Conservation (phyloP, 192 early-diverging fungal genomes). For the Thoreauomyces humboldtii region DNA sequence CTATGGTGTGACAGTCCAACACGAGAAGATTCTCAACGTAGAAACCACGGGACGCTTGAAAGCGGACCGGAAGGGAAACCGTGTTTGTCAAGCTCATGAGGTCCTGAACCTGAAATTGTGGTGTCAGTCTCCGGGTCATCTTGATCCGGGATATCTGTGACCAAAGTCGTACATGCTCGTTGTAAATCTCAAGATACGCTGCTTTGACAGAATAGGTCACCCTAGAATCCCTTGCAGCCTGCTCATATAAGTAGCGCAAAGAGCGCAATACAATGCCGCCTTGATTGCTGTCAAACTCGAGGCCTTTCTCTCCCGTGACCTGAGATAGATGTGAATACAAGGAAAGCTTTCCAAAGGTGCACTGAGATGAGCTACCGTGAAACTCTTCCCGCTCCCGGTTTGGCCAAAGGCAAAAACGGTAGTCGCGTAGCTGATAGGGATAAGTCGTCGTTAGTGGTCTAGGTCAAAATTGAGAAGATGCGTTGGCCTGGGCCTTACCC, state of each 20-base stretch:
- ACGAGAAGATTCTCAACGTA: slow-evolving; percentile 55
- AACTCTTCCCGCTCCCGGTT: slow-evolving; percentile 57
- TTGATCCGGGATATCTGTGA: too few relatives aligned
- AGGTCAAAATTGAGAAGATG: neutral
- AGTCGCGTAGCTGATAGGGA: slow-evolving; percentile 38
- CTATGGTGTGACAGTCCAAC: slow-evolving; percentile 48
- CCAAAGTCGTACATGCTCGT: slow-evolving; percentile 50
- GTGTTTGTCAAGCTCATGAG: slow-evolving; percentile 39
- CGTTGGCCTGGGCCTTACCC: slow-evolving; percentile 30
- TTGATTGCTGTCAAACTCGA: slow-evolving; percentile 10
- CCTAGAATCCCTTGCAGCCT: neutral
- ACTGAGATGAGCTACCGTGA: too few relatives aligned
- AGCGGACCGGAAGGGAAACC: slow-evolving; percentile 43
- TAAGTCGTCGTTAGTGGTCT: neutral
- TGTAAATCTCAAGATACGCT: slow-evolving; percentile 58
- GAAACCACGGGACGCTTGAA: slow-evolving; percentile 43
- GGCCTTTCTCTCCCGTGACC: slow-evolving; percentile 47
- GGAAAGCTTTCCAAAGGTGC: too few relatives aligned
- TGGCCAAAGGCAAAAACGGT: slow-evolving; percentile 61
- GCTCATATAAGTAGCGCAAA: slow-evolving; percentile 38
- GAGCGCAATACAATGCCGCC: slow-evolving; percentile 48
- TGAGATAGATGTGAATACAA: too few relatives aligned
- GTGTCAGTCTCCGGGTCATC: too few relatives aligned
- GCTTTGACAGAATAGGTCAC: slow-evolving; percentile 30
- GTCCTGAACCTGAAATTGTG: slow-evolving; percentile 41